Base-by-base conservation (phyloP, 1,284 basidiomycete genomes). In the Boletus subluridellus region DNA sequence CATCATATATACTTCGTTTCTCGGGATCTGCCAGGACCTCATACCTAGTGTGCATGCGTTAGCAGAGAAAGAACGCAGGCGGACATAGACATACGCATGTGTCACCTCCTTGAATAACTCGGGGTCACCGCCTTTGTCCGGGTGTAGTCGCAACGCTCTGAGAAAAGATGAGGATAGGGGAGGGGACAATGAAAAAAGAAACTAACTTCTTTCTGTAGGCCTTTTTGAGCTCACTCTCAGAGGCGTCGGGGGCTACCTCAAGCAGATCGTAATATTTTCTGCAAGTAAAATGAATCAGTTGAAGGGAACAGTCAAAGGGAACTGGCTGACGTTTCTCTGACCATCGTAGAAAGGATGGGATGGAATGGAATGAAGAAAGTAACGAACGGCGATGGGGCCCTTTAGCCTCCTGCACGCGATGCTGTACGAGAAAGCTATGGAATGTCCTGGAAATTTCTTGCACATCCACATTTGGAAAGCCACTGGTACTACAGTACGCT, bases 41-140 rank as follows among this genome's bases (percentile, higher is more conserved):
- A 73, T 99, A 99, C 58, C 92, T 94, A 64, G 38, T 37, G 49
- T 56, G 38, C 49, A 57, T 49, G n/a, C 15, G 10, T 70, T 11
- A 66, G 51, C 30, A 32, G 24, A 41, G 30, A 11, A 38, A 21
- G 24, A 30, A 45, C 34, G 58, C 14, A 9, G 44, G 37, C 38
- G 59, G 55, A 81, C 87, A 63, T 77, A 57, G 54, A 84, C 92
- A 66, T 79, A 95, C 90, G 95, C 95, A 79, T 96, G 91, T 15
- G 95, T 96, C 59, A 98, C 89, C 73, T 97, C 94, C 75, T 99
- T 98, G 90, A 99, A 99, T 61, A 91, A 76, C 76, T 99, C 97
- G 50, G 94, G 94, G 73, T 98, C 95, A 63, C 95, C 95, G 60
- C 95, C 94, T 80, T 98, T 98, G 83, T 98, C 96, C 42, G 95